Percentiles rank a stretch among this genome's conserved stretches.
Evolutionary conservation across 257 asterid species (phyloP).

Genomic region (Leonotis leonurus): DNA sequence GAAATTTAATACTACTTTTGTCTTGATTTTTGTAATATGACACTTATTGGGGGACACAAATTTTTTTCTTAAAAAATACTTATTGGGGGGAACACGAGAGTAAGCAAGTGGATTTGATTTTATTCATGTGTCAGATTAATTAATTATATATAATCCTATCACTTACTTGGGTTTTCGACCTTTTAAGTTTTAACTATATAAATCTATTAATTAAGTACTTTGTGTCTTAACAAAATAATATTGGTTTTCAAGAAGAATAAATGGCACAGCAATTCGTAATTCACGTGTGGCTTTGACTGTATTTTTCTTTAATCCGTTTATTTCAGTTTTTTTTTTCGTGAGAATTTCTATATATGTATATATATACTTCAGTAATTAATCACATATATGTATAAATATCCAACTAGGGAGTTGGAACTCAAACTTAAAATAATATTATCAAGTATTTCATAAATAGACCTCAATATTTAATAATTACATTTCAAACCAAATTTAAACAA

Average conservation of each 20-base stretch:
- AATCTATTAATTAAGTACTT: background rate
- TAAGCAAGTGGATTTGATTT: slow-evolving; percentile 35
- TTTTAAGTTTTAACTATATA: slow-evolving; percentile 12
- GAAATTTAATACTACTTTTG: too few species aligned
- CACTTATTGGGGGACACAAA: too few species aligned
- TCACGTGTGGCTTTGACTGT: slow-evolving; percentile 62
- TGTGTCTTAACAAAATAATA: slow-evolving; percentile 3
- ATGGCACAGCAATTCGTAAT: slow-evolving; percentile 36
- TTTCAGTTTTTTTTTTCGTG: slow-evolving; percentile 8
- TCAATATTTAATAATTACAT: too few species aligned
- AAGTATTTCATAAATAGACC: too few species aligned
- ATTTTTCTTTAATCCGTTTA: slow-evolving; percentile 24
- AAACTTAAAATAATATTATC: too few species aligned
- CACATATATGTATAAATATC: too few species aligned
- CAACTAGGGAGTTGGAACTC: too few species aligned
- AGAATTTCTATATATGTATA: slow-evolving; percentile 9
- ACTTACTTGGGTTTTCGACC: slow-evolving; percentile 48
- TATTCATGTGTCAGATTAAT: background rate
- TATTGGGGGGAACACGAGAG: slow-evolving; percentile 57
- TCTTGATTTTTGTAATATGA: too few species aligned
- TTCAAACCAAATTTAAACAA: too few species aligned
- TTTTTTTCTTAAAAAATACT: too few species aligned
- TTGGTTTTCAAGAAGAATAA: slow-evolving; percentile 9
- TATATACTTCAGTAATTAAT: too few species aligned
- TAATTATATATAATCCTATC: slow-evolving; percentile 20